Evolutionary conservation across 495 filamentous ascomycete species (phyloP).

Genomic region (Penicillium riverlandense): DNA sequence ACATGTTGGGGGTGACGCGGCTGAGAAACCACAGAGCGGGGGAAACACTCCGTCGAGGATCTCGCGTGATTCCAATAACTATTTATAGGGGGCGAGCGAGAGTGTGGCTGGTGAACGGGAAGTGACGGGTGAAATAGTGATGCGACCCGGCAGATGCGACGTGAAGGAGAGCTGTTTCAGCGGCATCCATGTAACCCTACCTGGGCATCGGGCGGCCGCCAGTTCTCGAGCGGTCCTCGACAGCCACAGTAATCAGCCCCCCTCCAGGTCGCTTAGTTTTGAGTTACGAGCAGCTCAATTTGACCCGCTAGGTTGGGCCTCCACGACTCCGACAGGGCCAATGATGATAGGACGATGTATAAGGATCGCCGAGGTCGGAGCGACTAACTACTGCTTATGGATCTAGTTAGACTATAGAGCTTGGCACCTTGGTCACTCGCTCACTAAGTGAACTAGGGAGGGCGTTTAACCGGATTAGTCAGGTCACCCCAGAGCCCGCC

Average conservation of each 20-base stretch:
- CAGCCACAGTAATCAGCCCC: no score
- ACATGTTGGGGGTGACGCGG: no score
- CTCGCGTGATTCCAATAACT: no score
- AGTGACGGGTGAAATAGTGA: neutral
- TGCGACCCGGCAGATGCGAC: neutral
- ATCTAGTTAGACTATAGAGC: neutral
- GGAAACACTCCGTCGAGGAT: no score
- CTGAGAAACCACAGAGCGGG: no score
- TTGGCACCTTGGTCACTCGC: no score
- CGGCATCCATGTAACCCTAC: constrained; percentile 26
- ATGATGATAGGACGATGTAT: no score
- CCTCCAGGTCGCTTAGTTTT: constrained; percentile 7
- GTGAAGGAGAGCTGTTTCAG: neutral
- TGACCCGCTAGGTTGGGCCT: neutral
- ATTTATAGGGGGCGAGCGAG: no score
- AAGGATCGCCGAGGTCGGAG: neutral
- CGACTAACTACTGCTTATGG: neutral
- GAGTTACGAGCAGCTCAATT: no score
- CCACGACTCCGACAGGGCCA: neutral
- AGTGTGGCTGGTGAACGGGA: no score
- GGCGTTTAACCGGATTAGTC: no score
- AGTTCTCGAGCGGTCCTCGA: neutral
- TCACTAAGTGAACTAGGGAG: no score
- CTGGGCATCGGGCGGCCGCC: constrained; percentile 7
- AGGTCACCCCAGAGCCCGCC: neutral